A percentile compares a stretch with the other conserved stretches of the same genome.
Evolutionary conservation across 2,329 filamentous ascomycete genomes (phyloP).

Genomic region (Amesomyces nigricolor): DNA sequence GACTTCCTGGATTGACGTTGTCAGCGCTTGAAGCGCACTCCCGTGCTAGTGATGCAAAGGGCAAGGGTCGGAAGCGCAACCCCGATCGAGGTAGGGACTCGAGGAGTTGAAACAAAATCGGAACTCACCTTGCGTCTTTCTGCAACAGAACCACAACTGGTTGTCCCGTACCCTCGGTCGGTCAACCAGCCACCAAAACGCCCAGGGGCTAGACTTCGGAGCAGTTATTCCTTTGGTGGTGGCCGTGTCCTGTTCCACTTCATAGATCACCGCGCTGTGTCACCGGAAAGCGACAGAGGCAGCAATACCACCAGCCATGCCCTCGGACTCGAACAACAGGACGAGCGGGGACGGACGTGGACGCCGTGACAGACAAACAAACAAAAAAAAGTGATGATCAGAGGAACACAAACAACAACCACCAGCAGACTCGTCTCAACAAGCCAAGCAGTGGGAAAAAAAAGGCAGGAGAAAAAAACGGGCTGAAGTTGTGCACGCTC

Average conservation of each 20-base stretch:
- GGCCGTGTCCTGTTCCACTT: slow-evolving; percentile 6
- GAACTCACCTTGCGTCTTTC: not conserved
- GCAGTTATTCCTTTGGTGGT: too few species aligned
- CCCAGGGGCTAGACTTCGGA: not conserved
- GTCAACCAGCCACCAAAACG: not conserved
- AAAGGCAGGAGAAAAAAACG: too few species aligned
- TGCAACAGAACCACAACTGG: not conserved
- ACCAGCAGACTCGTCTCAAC: not conserved
- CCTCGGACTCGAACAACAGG: not conserved
- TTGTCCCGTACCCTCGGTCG: not conserved
- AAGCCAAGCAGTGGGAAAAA: too few species aligned
- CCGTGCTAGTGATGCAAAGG: too few species aligned
- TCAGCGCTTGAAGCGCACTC: too few species aligned
- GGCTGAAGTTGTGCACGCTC: too few species aligned
- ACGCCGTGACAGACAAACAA: too few species aligned
- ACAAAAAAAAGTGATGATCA: not conserved
- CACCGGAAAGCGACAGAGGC: slow-evolving; percentile 8
- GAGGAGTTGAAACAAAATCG: not conserved
- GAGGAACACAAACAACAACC: not conserved
- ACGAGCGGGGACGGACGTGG: too few species aligned
- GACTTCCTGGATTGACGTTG: too few species aligned
- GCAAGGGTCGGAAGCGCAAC: not conserved
- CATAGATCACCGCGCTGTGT: slow-evolving; percentile 9
- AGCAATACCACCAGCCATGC: slow-evolving; percentile 1
- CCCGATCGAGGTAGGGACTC: not conserved